These are phyloP conservation scores for Porogramme epimiltina DNA, from an alignment of 1,284 basidiomycete genomes.

Conservation along the genomic window DNA sequence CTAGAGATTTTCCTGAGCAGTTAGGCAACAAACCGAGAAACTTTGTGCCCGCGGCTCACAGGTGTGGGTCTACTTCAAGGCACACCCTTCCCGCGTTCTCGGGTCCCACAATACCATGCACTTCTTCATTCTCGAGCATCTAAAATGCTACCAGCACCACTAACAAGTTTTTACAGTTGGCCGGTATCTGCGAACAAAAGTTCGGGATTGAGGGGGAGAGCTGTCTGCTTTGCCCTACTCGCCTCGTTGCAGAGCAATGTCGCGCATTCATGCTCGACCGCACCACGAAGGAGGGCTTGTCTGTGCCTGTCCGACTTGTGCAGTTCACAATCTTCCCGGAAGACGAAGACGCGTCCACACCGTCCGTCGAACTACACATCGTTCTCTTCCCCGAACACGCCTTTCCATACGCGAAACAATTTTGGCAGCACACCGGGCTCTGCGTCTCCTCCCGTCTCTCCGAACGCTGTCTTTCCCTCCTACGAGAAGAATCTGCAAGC, in stretches of 20 bases:
- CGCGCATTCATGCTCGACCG: constrained; percentile 72
- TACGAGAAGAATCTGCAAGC: constrained; percentile 43
- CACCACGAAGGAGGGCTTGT: constrained; percentile 39
- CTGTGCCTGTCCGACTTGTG: constrained; percentile 65
- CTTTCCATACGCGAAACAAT: constrained; percentile 81
- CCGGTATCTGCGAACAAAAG: constrained; percentile 72
- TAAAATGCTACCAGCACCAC: too few relatives aligned
- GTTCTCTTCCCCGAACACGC: constrained; percentile 75
- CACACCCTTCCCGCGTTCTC: too few relatives aligned
- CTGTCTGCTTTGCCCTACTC: constrained; percentile 81
- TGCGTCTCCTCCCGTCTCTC: constrained; percentile 90
- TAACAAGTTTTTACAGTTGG: constrained; percentile 56
- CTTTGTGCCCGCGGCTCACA: too few relatives aligned
- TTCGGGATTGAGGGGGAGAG: constrained; percentile 73
- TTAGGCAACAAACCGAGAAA: too few relatives aligned
- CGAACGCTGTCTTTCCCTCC: constrained; percentile 76
- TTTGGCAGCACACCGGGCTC: constrained; percentile 95
- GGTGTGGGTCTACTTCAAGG: too few relatives aligned
- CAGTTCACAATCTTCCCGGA: constrained; percentile 76
- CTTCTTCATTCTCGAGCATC: too few relatives aligned
- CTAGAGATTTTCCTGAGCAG: too few relatives aligned
- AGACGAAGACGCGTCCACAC: constrained; percentile 35
- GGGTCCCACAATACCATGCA: too few relatives aligned
- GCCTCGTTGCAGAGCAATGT: constrained; percentile 72
- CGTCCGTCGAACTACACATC: constrained; percentile 70